Conservation (phyloP, 2,329 filamentous ascomycete genomes). For the Penicillium verrucosum region DNA sequence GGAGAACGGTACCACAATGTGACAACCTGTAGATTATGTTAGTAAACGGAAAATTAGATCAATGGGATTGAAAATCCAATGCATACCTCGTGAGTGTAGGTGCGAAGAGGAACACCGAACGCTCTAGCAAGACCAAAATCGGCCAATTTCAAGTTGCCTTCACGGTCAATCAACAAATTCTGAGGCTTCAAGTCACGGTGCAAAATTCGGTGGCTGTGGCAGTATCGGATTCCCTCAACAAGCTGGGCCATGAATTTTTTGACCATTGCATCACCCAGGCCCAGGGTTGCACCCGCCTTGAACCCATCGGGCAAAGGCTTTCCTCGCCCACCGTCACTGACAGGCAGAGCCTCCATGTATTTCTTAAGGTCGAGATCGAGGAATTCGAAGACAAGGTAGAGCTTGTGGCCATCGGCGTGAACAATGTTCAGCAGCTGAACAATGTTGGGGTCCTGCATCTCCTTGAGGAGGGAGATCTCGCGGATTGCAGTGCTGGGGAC, state of each 20-base stretch:
- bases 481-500: constrained; percentile 90
- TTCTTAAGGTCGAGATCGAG: constrained; percentile 91
- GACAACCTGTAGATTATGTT: constrained; percentile 60
- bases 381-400: constrained; percentile 90
- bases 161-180: constrained; percentile 80
- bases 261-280: constrained; percentile 74
- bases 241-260: constrained; percentile 93
- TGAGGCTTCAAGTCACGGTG: constrained; percentile 89
- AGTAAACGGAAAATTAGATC: neutral
- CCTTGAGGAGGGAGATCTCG: constrained; percentile 89
- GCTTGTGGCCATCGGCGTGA: constrained; percentile 89
- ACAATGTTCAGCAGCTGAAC: constrained; percentile 87
- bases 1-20: constrained; percentile 91
- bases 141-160: constrained; percentile 84
- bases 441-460: constrained; percentile 90
- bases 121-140: constrained; percentile 88
- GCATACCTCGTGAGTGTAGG: constrained; percentile 80
- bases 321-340: constrained; percentile 78
- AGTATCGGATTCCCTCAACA: constrained; percentile 79
- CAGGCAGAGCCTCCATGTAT: constrained; percentile 88
- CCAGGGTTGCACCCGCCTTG: constrained; percentile 62
- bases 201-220: constrained; percentile 81
- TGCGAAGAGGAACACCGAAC: constrained; percentile 85
- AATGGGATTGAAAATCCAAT: neutral
- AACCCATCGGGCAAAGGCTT: constrained; percentile 80